These are phyloP conservation scores for Apiospora arundinis DNA, from an alignment of 2,329 filamentous ascomycete genomes.

Conservation along the genomic window DNA sequence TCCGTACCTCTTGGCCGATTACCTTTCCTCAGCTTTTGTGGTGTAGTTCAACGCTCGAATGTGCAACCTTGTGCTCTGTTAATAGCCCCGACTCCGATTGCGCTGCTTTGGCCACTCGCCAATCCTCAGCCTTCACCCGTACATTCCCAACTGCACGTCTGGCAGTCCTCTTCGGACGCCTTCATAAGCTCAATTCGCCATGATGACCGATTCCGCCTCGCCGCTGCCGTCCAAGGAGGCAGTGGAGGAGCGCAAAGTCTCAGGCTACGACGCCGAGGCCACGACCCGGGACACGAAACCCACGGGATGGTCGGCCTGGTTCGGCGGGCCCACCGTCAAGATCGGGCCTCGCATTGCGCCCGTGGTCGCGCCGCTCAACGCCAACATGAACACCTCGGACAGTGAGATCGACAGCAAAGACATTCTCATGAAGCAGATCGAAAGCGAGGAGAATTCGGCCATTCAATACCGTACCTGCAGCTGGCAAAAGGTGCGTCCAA, in stretches of 20 bases:
- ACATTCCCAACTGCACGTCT: not conserved
- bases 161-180: not conserved
- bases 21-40: not conserved
- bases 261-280: constrained; percentile 58
- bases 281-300: constrained; percentile 45
- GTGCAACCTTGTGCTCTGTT: not conserved
- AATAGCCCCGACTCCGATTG: not conserved
- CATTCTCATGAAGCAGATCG: constrained; percentile 71
- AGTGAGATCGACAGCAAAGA: constrained; percentile 54
- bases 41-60: not conserved
- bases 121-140: not conserved
- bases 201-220: constrained; percentile 34
- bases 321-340: constrained; percentile 45
- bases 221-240: constrained; percentile 28
- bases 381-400: constrained; percentile 43
- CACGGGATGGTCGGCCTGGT: constrained; percentile 45
- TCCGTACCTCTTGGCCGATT: not conserved
- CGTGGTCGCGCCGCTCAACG: constrained; percentile 37
- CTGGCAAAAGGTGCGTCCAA: constrained; percentile 76
- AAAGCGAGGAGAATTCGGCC: constrained; percentile 74
- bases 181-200: constrained; percentile 21
- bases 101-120: not conserved
- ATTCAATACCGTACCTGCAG: constrained; percentile 94
- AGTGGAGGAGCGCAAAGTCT: constrained; percentile 10
- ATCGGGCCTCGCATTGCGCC: constrained; percentile 61